Evolutionary conservation across 2,329 filamentous ascomycete genomes (phyloP).

Genomic region (Xylaria sp.): DNA sequence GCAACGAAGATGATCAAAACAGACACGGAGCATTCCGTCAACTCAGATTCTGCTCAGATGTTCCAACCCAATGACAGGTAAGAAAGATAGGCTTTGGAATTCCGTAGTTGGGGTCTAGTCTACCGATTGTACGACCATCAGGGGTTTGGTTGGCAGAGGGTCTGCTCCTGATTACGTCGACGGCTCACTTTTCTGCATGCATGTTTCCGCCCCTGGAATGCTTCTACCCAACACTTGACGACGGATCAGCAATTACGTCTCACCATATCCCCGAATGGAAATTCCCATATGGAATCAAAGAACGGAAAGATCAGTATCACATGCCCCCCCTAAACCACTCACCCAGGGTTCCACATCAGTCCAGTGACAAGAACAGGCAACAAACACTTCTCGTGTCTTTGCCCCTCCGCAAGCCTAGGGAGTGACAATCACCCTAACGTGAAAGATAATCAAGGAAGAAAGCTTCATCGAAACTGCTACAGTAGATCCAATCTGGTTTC

Average conservation of each 20-base stretch:
- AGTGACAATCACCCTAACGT: not conserved
- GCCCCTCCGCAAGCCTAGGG: not conserved
- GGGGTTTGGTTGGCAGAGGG: not conserved
- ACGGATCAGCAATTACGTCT: not conserved
- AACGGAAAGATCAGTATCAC: not conserved
- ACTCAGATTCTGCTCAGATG: not conserved
- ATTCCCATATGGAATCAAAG: not conserved
- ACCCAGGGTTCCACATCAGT: not conserved
- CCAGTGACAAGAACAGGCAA: not conserved
- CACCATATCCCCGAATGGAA: not conserved
- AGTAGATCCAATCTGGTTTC: conserved; percentile 5
- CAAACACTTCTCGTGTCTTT: not conserved
- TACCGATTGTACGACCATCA: conserved; percentile 1
- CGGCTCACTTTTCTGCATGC: not conserved
- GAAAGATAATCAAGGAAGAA: not conserved
- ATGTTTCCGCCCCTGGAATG: not conserved
- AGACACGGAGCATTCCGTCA: not conserved
- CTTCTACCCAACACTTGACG: not conserved
- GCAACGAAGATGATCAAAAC: not conserved
- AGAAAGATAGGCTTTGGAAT: not conserved
- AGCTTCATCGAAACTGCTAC: conserved; percentile 13
- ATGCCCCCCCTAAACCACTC: not conserved
- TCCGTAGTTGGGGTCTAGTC: not conserved
- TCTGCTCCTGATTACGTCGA: conserved; percentile 3
- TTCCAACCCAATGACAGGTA: not conserved